phyloP scores from a whole-genome alignment of 805 yeast genomes.

The Cyberlindnera samutprakarnensis region DNA sequence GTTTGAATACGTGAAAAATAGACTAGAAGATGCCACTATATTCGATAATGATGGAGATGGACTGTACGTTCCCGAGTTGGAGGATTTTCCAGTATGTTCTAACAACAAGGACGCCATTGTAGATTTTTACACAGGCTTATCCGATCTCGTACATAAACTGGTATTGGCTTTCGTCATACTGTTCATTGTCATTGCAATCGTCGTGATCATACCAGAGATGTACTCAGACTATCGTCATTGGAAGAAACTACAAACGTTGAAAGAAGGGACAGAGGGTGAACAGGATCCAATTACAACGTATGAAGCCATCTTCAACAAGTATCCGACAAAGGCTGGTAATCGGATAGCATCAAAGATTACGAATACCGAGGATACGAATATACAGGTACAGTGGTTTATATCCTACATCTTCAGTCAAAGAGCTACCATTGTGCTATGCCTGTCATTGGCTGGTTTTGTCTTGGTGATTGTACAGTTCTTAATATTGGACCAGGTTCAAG shows the following conservation, averaged over 20 bases:
- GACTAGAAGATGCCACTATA: slow-evolving; percentile 29
- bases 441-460: slow-evolving; percentile 52
- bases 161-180: slow-evolving; percentile 33
- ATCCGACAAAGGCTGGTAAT: slow-evolving; percentile 18
- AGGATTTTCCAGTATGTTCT: slow-evolving; percentile 31
- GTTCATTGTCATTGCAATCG: slow-evolving; percentile 33
- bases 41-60: slow-evolving; percentile 8
- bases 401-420: slow-evolving; percentile 44
- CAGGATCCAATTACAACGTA: slow-evolving; percentile 14
- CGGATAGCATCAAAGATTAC: slow-evolving; percentile 7
- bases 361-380: slow-evolving; percentile 6
- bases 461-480: slow-evolving; percentile 47
- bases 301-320: slow-evolving; percentile 18
- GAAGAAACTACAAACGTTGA: slow-evolving; percentile 34
- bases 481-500: slow-evolving; percentile 29
- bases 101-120: slow-evolving; percentile 31
- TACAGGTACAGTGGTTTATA: slow-evolving; percentile 28
- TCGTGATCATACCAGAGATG: slow-evolving; percentile 34
- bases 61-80: slow-evolving; percentile 35
- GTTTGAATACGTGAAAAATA: slow-evolving; percentile 39
- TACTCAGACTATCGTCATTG: slow-evolving; percentile 41
- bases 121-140: slow-evolving; percentile 30
- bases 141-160: slow-evolving; percentile 16
- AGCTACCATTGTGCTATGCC: slow-evolving; percentile 39
- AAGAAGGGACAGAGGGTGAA: slow-evolving; percentile 9